Evolutionary conservation across 345 rosid species (phyloP).

Genomic region (Lagerstroemia speciosa): DNA sequence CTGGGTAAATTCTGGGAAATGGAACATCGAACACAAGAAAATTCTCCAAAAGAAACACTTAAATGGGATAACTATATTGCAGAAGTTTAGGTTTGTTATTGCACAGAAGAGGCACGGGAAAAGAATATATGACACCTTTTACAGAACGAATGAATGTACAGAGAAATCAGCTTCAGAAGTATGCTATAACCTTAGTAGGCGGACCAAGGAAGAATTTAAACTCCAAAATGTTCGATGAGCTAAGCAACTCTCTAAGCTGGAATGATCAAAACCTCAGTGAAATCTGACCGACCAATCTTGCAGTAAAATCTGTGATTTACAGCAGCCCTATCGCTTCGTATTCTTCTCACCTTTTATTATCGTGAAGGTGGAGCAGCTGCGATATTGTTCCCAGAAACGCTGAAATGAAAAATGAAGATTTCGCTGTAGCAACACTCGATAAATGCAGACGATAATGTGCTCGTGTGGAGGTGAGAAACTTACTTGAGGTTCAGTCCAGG

Average conservation of each 20-base stretch:
- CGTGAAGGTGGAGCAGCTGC: slow-evolving; percentile 25
- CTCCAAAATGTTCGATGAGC: neutral
- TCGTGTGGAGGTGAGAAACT: slow-evolving; percentile 9
- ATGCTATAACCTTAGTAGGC: neutral
- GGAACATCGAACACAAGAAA: neutral
- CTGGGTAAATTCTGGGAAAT: neutral
- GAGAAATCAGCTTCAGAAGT: neutral
- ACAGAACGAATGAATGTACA: slow-evolving; percentile 1
- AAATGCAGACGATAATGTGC: neutral
- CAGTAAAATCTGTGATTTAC: neutral
- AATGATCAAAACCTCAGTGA: neutral
- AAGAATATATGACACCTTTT: neutral
- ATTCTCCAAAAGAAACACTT: neutral
- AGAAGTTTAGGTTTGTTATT: neutral
- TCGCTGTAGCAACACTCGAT: slow-evolving; percentile 10
- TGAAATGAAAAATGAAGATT: slow-evolving; percentile 14
- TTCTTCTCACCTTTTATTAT: neutral
- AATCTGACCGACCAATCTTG: neutral
- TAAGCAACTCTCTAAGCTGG: neutral
- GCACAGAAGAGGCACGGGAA: neutral
- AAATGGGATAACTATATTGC: neutral
- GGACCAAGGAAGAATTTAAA: neutral
- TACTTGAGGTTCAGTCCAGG: slow-evolving; percentile 54
- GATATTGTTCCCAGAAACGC: slow-evolving; percentile 42
- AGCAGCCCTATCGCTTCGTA: slow-evolving; percentile 1